Percentiles rank a stretch among this genome's conserved stretches.
phyloP scores from a whole-genome alignment of 805 yeast species.

The Ogataea glucozyma region DNA sequence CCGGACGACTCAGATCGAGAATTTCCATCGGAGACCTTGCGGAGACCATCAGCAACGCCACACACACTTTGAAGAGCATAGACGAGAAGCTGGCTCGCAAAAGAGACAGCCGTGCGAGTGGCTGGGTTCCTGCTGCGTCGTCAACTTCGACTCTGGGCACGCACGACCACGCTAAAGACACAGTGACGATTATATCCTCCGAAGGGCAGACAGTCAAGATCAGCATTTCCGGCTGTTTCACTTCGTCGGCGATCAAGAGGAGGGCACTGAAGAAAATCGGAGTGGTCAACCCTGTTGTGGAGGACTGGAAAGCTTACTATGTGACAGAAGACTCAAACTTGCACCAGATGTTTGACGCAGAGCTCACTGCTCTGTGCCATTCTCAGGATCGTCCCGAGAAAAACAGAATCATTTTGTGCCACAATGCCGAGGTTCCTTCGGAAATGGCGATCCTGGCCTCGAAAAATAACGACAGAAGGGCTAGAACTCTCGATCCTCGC shows the following conservation, averaged over 20 bases:
- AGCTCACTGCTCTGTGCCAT: constrained; percentile 79
- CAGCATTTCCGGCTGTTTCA: constrained; percentile 75
- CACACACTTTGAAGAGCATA: constrained; percentile 18
- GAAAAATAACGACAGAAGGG: constrained; percentile 11
- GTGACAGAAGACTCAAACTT: constrained; percentile 44
- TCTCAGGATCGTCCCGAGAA: constrained; percentile 71
- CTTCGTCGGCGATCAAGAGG: constrained; percentile 74
- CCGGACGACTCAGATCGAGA: constrained; percentile 30
- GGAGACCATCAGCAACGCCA: constrained; percentile 20
- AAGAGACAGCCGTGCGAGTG: constrained; percentile 3
- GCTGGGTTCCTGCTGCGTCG: too few species aligned
- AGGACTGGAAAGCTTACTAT: constrained; percentile 57
- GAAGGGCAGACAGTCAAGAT: constrained; percentile 72
- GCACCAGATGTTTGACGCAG: constrained; percentile 68
- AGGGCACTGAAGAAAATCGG: constrained; percentile 64
- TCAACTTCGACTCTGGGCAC: background rate
- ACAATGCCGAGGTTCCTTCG: constrained; percentile 63
- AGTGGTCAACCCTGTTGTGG: constrained; percentile 42
- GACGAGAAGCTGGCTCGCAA: constrained; percentile 11
- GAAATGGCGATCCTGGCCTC: constrained; percentile 18
- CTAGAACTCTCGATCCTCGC: background rate
- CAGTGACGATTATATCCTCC: constrained; percentile 67
- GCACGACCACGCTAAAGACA: constrained; percentile 9
- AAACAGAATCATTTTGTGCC: constrained; percentile 68
- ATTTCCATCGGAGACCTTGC: constrained; percentile 25